Evolutionary conservation across 805 yeast species (phyloP).

Genomic region (Myxozyma kluyveri): DNA sequence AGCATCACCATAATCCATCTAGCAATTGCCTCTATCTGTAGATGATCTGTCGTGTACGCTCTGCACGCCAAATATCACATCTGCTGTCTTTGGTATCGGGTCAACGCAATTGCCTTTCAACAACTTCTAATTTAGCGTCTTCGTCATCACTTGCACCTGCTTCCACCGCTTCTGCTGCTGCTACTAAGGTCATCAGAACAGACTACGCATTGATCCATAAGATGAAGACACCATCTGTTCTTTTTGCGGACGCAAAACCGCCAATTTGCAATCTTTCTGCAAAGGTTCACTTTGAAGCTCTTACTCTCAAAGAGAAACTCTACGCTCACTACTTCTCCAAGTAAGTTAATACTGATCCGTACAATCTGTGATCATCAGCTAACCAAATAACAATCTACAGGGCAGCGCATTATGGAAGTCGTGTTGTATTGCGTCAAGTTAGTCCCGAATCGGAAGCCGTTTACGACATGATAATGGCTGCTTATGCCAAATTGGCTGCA

Average conservation of each 20-base stretch:
- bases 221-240: background rate
- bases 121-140: too few species aligned
- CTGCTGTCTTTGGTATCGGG: too few species aligned
- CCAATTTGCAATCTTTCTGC: conserved; percentile 73
- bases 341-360: conserved; percentile 11
- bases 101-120: too few species aligned
- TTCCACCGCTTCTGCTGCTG: too few species aligned
- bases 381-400: background rate
- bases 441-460: conserved; percentile 77
- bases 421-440: conserved; percentile 76
- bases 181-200: too few species aligned
- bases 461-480: conserved; percentile 61
- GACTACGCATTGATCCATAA: too few species aligned
- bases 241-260: conserved; percentile 56
- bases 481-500: conserved; percentile 53
- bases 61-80: too few species aligned
- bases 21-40: too few species aligned
- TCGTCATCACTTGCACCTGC: too few species aligned
- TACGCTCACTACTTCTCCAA: conserved; percentile 82
- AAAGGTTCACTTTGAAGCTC: conserved; percentile 61
- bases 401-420: conserved; percentile 80
- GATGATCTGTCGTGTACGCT: too few species aligned
- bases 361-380: background rate
- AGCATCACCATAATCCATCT: too few species aligned
- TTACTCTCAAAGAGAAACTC: conserved; percentile 57